A percentile compares a stretch with the other conserved stretches of the same genome.
These are phyloP conservation scores for Elongisporangium undulatum DNA, from an alignment of 352 stramenopile species.

Conservation along the genomic window DNA sequence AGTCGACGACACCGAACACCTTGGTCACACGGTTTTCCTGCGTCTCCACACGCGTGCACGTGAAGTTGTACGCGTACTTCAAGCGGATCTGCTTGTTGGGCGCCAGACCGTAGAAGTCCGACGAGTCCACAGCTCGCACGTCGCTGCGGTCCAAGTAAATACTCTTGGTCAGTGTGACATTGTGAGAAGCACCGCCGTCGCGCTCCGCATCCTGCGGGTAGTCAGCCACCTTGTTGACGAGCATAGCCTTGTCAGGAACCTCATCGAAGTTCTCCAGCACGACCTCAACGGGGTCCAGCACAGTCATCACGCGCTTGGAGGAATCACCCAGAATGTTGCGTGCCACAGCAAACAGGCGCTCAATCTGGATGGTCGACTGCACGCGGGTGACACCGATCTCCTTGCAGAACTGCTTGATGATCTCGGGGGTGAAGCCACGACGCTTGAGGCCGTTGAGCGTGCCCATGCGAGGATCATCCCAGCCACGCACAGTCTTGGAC, in stretches of 20 bases:
- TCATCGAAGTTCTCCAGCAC: slow-evolving; percentile 66
- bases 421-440: slow-evolving; percentile 80
- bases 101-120: slow-evolving; percentile 95
- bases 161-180: slow-evolving; percentile 52
- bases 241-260: slow-evolving; percentile 23
- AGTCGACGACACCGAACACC: slow-evolving; percentile 64
- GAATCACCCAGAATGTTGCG: slow-evolving; percentile 62
- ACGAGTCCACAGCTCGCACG: slow-evolving; percentile 51
- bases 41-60: slow-evolving; percentile 88
- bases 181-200: slow-evolving; percentile 50
- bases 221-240: slow-evolving; percentile 55
- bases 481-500: slow-evolving; percentile 87
- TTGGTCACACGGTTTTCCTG: slow-evolving; percentile 52
- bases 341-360: slow-evolving; percentile 69
- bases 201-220: slow-evolving; percentile 72
- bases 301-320: slow-evolving; percentile 75
- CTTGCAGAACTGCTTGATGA: slow-evolving; percentile 87
- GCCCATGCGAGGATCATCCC: slow-evolving; percentile 96
- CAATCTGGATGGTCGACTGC: slow-evolving; percentile 86
- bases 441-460: slow-evolving; percentile 94
- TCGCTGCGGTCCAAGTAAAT: slow-evolving; percentile 75
- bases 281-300: slow-evolving; percentile 74
- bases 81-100: slow-evolving; percentile 94
- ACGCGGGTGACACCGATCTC: slow-evolving; percentile 84
- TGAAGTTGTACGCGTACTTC: slow-evolving; percentile 95